A percentile compares a stretch with the other conserved stretches of the same genome.
Conservation (phyloP, 441 rosid species). For the Bocquillonia castaneifolia region DNA sequence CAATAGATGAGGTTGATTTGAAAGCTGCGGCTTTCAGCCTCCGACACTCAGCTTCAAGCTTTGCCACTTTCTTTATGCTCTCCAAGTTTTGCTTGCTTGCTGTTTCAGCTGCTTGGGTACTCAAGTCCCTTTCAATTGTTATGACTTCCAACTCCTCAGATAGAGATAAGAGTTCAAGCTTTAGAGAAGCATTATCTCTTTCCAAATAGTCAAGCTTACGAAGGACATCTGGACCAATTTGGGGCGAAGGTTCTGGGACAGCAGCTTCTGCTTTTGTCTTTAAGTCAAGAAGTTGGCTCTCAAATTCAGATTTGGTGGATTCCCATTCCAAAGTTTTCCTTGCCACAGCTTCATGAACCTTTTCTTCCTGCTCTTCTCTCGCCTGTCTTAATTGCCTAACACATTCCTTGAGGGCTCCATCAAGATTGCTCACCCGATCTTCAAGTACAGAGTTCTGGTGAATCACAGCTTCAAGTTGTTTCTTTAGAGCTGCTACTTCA, state of each 20-base stretch:
- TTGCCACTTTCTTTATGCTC: conserved; percentile 74
- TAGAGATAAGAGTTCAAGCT: conserved; percentile 46
- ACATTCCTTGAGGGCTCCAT: conserved; percentile 93
- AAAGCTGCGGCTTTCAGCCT: conserved; percentile 50
- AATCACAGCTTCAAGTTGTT: conserved; percentile 56
- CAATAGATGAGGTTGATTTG: conserved; percentile 39
- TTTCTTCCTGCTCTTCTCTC: conserved; percentile 72
- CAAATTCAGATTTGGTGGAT: conserved; percentile 45
- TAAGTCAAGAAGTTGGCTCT: conserved; percentile 44
- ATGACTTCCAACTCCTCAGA: conserved; percentile 62
- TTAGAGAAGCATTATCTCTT: conserved; percentile 55
- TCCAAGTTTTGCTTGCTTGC: conserved; percentile 92
- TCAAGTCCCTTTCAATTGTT: conserved; percentile 78
- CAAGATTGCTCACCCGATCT: conserved; percentile 72
- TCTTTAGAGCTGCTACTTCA: conserved; percentile 57
- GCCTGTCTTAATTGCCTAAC: conserved; percentile 81
- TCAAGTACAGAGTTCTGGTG: conserved; percentile 48
- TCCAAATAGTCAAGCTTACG: conserved; percentile 53
- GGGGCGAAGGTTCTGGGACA: conserved; percentile 25
- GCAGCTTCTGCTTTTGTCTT: conserved; percentile 37
- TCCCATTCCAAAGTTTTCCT: conserved; percentile 55
- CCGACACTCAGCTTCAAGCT: conserved; percentile 84
- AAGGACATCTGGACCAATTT: conserved; percentile 31
- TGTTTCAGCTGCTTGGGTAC: conserved; percentile 80
- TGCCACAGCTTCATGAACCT: conserved; percentile 45